Base-by-base conservation (phyloP, 345 rosid species). In the Hibiscus syriacus region DNA sequence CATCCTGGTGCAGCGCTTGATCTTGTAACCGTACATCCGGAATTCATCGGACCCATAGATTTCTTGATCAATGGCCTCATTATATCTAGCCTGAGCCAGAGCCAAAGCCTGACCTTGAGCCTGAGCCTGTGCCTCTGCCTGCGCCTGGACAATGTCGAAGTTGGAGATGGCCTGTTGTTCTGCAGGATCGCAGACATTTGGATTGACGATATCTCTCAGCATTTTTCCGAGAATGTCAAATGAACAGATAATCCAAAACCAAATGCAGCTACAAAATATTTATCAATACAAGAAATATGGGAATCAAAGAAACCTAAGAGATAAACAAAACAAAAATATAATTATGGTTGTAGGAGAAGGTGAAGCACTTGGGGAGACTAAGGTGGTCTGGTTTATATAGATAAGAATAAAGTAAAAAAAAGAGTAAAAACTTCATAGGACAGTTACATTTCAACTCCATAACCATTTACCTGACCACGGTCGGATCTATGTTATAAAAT, bases 21-120 rank as follows among this genome's bases (percentile, higher is more conserved):
- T 84, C 85, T 90, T 90, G 87, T 81, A 93, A 25, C 79, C 86
- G 69, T 83, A 93, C 89, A 93, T 93, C 49, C 96, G 86, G 75
- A 93, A 93, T 75, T 84, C 89, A 67, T 88, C 91, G 5, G 89
- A 81, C 58, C 80, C 61, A 69, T 81, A 80, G 69, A 80, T 71
- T 5, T 72, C 77, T 48, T 84, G 80, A 20, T 77, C 67, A 13
- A 76, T 61, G 48, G 78, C 73, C 23, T 66, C 70, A 6, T 70
- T 79, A 55, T 77, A 72, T 0, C 19, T 59, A 64, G 55, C 69
- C 48, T 62, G 79, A n/a, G n/a, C n/a, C n/a, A n/a, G n/a, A n/a
- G n/a, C n/a, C n/a, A n/a, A n/a, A n/a, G n/a, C n/a, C n/a, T n/a
- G n/a, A n/a, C n/a, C n/a, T n/a, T n/a, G n/a, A n/a, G 53, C 53